A percentile compares a stretch with the other conserved stretches of the same genome.
phyloP scores from a whole-genome alignment of 2,329 filamentous ascomycete genomes.

The Colletotrichum horii region DNA sequence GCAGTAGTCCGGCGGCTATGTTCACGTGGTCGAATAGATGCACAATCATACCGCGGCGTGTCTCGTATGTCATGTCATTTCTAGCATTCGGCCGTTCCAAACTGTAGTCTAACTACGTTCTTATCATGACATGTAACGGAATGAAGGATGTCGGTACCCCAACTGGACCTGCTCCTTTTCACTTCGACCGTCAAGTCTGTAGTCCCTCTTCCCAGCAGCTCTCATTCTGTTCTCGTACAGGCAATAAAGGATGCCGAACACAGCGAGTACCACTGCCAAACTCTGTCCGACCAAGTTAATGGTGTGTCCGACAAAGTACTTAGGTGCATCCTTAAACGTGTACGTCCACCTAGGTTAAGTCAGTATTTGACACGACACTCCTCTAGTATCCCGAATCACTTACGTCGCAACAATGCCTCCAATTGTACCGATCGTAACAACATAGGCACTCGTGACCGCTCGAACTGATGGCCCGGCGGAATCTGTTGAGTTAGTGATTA shows the following conservation, averaged over 20 bases:
- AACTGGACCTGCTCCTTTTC: constrained; percentile 51
- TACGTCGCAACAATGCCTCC: constrained; percentile 63
- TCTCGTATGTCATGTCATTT: fast-evolving
- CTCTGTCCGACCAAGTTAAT: constrained; percentile 62
- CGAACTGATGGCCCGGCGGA: constrained; percentile 60
- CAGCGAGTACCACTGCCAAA: constrained; percentile 45
- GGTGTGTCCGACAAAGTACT: constrained; percentile 55
- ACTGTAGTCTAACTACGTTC: background rate
- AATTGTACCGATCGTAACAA: constrained; percentile 59
- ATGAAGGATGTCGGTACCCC: constrained; percentile 59
- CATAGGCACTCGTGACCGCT: constrained; percentile 60
- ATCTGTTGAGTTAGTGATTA: constrained; percentile 32
- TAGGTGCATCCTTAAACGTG: constrained; percentile 46
- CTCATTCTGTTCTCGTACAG: constrained; percentile 55
- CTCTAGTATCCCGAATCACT: constrained; percentile 18
- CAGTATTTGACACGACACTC: background rate
- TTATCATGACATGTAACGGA: constrained; percentile 57
- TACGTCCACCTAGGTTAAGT: constrained; percentile 54
- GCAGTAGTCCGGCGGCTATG: background rate
- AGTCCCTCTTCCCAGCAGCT: constrained; percentile 36
- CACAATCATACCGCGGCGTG: background rate
- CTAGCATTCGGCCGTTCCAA: fast-evolving
- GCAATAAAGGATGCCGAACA: constrained; percentile 57
- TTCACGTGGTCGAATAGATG: background rate
- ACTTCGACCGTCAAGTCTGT: constrained; percentile 52